These are phyloP conservation scores for Citeromyces matritensis DNA, from an alignment of 805 yeast species.

Conservation along the genomic window DNA sequence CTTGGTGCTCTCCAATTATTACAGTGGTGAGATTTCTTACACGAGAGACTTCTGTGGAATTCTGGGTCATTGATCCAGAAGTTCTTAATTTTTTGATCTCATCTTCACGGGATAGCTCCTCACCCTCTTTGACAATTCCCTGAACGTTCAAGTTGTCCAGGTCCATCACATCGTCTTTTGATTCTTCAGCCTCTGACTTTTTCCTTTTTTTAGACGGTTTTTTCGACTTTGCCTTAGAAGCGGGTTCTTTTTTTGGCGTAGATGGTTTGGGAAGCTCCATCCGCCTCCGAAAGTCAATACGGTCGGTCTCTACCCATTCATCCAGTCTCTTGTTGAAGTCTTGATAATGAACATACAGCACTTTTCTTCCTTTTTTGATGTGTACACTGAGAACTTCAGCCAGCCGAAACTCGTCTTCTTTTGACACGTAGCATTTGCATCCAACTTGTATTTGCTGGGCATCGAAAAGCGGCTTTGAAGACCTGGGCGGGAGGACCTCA, in stretches of 20 bases:
- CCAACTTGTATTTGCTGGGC: slow-evolving; percentile 50
- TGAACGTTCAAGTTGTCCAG: slow-evolving; percentile 76
- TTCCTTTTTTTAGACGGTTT: slow-evolving; percentile 5
- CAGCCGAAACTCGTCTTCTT: slow-evolving; percentile 64
- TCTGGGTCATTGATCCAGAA: slow-evolving; percentile 95
- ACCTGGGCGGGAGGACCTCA: no score
- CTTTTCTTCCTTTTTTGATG: slow-evolving; percentile 58
- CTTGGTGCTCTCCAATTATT: slow-evolving; percentile 77
- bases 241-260: slow-evolving; percentile 25
- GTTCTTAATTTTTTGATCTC: slow-evolving; percentile 87
- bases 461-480: slow-evolving; percentile 12
- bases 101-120: slow-evolving; percentile 72
- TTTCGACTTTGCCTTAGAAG: slow-evolving; percentile 19
- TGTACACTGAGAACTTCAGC: slow-evolving; percentile 81
- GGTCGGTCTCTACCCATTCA: slow-evolving; percentile 73
- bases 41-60: slow-evolving; percentile 72
- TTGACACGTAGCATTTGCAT: slow-evolving; percentile 67
- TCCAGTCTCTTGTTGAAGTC: slow-evolving; percentile 94
- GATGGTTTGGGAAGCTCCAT: slow-evolving; percentile 58
- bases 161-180: slow-evolving; percentile 58
- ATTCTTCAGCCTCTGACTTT: slow-evolving; percentile 11
- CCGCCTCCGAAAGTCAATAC: slow-evolving; percentile 60
- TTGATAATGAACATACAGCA: slow-evolving; percentile 85
- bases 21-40: slow-evolving; percentile 73
- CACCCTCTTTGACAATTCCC: slow-evolving; percentile 49